Evolutionary conservation across 2,329 filamentous ascomycete species (phyloP).

Genomic region (Rhinocladiella mackenziei): DNA sequence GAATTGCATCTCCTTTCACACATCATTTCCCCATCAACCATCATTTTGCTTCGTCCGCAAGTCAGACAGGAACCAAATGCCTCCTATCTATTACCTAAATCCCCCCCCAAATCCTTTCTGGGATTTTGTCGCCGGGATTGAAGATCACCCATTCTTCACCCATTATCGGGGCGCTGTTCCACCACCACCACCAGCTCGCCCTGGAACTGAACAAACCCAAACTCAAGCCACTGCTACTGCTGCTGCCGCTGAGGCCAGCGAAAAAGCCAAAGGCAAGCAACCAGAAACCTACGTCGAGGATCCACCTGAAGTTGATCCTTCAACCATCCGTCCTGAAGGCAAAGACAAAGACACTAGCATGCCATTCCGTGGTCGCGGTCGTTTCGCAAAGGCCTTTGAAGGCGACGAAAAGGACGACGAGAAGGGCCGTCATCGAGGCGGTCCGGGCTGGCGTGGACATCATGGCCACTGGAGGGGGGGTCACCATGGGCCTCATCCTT

Average conservation of each 20-base stretch:
- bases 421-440: conserved; percentile 11
- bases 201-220: conserved; percentile 37
- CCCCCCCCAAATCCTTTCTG: conserved; percentile 47
- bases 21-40: conserved; percentile 2
- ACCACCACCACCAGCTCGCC: conserved; percentile 32
- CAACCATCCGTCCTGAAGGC: conserved; percentile 20
- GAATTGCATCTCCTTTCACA: not conserved
- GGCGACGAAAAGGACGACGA: conserved; percentile 9
- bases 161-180: conserved; percentile 35
- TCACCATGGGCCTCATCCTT: conserved; percentile 4
- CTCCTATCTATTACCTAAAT: conserved; percentile 40
- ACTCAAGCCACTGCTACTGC: conserved; percentile 33
- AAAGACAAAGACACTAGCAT: conserved; percentile 6
- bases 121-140: conserved; percentile 52
- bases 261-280: conserved; percentile 24
- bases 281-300: conserved; percentile 22
- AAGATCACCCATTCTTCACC: conserved; percentile 47
- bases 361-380: conserved; percentile 27
- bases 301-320: conserved; percentile 28
- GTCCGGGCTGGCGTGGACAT: conserved; percentile 16
- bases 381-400: conserved; percentile 23
- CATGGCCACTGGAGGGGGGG: too few relatives aligned
- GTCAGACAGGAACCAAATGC: conserved; percentile 42
- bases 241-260: conserved; percentile 15
- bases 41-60: not conserved